Percentiles rank a stretch among this genome's conserved stretches.
phyloP scores from a whole-genome alignment of 495 filamentous ascomycete species.

The Aspergillus ellipticus region DNA sequence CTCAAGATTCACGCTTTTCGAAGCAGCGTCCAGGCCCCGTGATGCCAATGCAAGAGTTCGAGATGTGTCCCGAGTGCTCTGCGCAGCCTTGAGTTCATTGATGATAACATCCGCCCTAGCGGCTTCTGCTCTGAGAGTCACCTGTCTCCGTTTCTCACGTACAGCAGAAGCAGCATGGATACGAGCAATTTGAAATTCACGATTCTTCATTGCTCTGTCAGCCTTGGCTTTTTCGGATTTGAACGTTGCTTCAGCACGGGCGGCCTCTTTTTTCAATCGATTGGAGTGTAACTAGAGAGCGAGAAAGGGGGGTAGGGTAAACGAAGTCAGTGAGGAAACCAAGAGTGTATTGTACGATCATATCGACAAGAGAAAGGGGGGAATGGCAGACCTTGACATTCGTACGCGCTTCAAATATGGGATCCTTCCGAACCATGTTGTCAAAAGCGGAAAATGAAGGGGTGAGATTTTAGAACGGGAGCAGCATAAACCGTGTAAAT shows the following conservation, averaged over 20 bases:
- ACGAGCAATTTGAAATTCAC: conserved; percentile 48
- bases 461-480: no score
- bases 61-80: conserved; percentile 46
- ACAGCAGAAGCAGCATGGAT: conserved; percentile 47
- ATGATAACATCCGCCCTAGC: conserved; percentile 48
- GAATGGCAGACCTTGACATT: conserved; percentile 41
- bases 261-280: conserved; percentile 45
- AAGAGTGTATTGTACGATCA: not conserved
- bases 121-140: conserved; percentile 43
- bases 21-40: conserved; percentile 42
- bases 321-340: not conserved
- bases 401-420: conserved; percentile 49
- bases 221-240: conserved; percentile 49
- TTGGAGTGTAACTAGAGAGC: conserved; percentile 42
- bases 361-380: conserved; percentile 1
- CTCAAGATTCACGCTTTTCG: conserved; percentile 44
- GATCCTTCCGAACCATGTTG: conserved; percentile 47
- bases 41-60: conserved; percentile 42
- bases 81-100: conserved; percentile 48
- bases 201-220: conserved; percentile 48
- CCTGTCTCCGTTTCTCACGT: conserved; percentile 46
- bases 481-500: no score
- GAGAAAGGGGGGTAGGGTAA: not conserved
- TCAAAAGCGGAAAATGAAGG: not conserved
- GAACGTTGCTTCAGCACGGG: conserved; percentile 43